These are phyloP conservation scores for Cladochytrium replicatum DNA, from an alignment of 192 early-diverging fungal species.

Conservation along the genomic window DNA sequence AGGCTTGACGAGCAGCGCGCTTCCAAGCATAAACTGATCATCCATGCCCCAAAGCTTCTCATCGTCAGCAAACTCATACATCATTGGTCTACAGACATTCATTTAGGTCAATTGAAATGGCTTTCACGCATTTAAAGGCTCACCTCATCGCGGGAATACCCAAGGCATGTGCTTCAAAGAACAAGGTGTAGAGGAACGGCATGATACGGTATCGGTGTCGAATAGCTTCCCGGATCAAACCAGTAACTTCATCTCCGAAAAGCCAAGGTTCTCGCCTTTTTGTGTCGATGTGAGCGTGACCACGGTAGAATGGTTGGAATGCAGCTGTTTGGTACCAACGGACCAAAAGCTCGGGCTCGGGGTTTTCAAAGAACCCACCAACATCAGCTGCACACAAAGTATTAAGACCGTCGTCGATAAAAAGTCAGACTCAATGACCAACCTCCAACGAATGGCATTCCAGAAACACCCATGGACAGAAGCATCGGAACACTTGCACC, in stretches of 20 bases:
- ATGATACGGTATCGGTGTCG: constrained; percentile 76
- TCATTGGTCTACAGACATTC: constrained; percentile 59
- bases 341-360: constrained; percentile 72
- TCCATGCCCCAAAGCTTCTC: constrained; percentile 69
- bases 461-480: constrained; percentile 72
- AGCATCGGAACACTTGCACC: constrained; percentile 79
- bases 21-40: constrained; percentile 85
- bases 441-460: constrained; percentile 80
- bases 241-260: constrained; percentile 75
- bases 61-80: constrained; percentile 77
- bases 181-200: constrained; percentile 89
- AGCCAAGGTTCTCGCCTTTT: constrained; percentile 96
- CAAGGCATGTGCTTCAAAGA: constrained; percentile 59
- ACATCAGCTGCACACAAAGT: constrained; percentile 65
- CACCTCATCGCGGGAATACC: constrained; percentile 72
- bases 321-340: constrained; percentile 97
- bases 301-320: constrained; percentile 96
- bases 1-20: constrained; percentile 63
- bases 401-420: not conserved
- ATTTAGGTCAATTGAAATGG: not conserved
- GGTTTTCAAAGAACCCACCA: constrained; percentile 96
- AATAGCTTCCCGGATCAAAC: constrained; percentile 68
- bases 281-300: constrained; percentile 94
- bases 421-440: constrained; percentile 5
- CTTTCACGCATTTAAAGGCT: constrained; percentile 1